Conservation (phyloP, 495 filamentous ascomycete species). For the Aspergillus cavernicola region DNA sequence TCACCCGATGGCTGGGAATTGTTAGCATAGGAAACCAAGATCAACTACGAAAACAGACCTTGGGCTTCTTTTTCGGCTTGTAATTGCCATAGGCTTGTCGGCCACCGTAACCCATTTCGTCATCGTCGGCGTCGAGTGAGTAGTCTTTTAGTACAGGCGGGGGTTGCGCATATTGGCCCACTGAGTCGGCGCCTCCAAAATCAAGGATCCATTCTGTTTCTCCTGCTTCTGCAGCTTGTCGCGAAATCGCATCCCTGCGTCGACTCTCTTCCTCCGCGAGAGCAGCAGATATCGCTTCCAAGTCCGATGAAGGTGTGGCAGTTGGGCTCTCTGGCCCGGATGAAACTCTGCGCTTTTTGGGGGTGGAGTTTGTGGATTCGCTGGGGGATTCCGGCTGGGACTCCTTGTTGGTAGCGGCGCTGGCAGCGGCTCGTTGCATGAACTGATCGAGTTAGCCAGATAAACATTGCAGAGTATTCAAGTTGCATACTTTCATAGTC, state of each 20-base stretch:
- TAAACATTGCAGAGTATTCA: not conserved
- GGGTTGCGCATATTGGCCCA: slow-evolving; percentile 18
- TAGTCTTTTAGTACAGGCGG: slow-evolving; percentile 34
- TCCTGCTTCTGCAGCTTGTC: slow-evolving; percentile 67
- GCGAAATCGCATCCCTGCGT: slow-evolving; percentile 64
- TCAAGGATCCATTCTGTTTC: slow-evolving; percentile 86
- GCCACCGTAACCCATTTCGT: slow-evolving; percentile 30
- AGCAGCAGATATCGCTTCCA: slow-evolving; percentile 65
- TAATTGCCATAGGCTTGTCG: slow-evolving; percentile 39
- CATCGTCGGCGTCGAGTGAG: slow-evolving; percentile 36
- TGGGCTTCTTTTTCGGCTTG: slow-evolving; percentile 31
- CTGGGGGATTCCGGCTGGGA: slow-evolving; percentile 38
- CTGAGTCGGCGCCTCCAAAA: slow-evolving; percentile 22
- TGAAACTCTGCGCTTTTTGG: slow-evolving; percentile 46
- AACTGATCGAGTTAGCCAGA: slow-evolving; percentile 50
- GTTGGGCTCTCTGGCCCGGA: slow-evolving; percentile 28
- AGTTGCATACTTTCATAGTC: slow-evolving; percentile 73
- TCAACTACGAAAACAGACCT: slow-evolving; percentile 10
- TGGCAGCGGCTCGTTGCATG: slow-evolving; percentile 87
- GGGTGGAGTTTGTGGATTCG: slow-evolving; percentile 23
- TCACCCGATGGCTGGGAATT: slow-evolving; percentile 10
- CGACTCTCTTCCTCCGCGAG: slow-evolving; percentile 72
- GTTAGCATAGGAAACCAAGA: not conserved
- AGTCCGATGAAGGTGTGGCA: slow-evolving; percentile 31
- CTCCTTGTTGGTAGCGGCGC: slow-evolving; percentile 39